A percentile compares a stretch with the other conserved stretches of the same genome.
phyloP scores from a whole-genome alignment of 371 early-diverging fungal genomes.

The Smittium mucronatum region DNA sequence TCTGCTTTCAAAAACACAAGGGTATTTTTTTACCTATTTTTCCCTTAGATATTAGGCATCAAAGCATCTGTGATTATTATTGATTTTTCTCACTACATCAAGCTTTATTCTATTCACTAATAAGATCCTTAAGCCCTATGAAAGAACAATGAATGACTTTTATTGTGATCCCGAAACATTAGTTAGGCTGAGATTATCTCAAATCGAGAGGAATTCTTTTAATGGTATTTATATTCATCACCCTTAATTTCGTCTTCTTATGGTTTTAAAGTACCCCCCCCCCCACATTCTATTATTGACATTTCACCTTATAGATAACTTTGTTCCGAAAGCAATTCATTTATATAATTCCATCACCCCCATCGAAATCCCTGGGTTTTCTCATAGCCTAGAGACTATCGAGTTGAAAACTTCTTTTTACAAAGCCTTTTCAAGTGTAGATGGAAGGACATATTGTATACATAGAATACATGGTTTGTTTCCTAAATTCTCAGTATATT shows the following conservation, averaged over 20 bases:
- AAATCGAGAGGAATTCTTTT: not conserved
- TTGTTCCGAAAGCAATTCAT: conserved; percentile 1
- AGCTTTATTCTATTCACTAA: not conserved
- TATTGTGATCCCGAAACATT: not conserved
- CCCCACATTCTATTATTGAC: not conserved
- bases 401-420: conserved; percentile 7
- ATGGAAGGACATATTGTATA: conserved; percentile 71
- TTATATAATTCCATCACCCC: conserved; percentile 7
- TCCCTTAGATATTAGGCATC: not conserved
- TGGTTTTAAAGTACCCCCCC: not conserved
- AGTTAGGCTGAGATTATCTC: not conserved
- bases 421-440: conserved; percentile 64
- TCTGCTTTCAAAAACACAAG: not conserved
- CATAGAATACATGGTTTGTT: conserved; percentile 58
- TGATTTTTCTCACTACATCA: not conserved
- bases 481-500: not conserved
- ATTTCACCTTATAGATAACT: not conserved
- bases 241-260: not conserved
- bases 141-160: not conserved
- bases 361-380: conserved; percentile 1
- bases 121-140: not conserved
- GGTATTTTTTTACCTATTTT: not conserved
- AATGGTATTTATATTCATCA: not conserved
- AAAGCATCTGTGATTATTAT: not conserved
- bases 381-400: not conserved